These are phyloP conservation scores for Zhuliangozyma blackwelliae DNA, from an alignment of 1,139 yeast species.

Conservation along the genomic window DNA sequence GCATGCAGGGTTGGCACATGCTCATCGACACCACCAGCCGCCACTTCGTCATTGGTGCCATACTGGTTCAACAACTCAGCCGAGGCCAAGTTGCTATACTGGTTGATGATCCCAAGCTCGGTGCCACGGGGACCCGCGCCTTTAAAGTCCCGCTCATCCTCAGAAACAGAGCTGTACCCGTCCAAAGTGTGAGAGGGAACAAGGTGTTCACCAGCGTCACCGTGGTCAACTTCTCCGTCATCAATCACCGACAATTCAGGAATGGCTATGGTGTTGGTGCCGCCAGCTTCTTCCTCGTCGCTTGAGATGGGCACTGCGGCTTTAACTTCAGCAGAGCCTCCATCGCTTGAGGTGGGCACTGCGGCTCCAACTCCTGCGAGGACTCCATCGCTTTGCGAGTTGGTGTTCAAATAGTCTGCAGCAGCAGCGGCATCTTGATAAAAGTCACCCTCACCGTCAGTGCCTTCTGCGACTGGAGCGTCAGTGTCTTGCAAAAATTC, in stretches of 20 bases:
- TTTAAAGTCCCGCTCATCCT: constrained; percentile 4
- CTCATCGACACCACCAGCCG: constrained; percentile 1
- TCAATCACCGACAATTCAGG: constrained; percentile 4
- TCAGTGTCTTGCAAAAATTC: too few relatives aligned
- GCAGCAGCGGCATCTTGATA: not conserved
- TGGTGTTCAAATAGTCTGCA: constrained; percentile 1
- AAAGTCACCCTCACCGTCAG: not conserved
- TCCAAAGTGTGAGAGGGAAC: not conserved
- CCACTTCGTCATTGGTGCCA: not conserved
- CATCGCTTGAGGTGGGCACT: constrained; percentile 1
- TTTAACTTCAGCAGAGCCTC: too few relatives aligned
- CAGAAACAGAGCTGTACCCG: constrained; percentile 3
- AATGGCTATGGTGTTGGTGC: constrained; percentile 1
- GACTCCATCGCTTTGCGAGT: too few relatives aligned
- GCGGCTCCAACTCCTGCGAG: not conserved
- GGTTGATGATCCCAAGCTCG: constrained; percentile 21
- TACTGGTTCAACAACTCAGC: constrained; percentile 7
- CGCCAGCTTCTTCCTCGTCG: constrained; percentile 5
- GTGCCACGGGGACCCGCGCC: constrained; percentile 10
- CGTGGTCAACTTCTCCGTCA: constrained; percentile 2
- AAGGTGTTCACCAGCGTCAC: not conserved
- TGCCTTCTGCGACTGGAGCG: not conserved
- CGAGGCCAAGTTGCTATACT: constrained; percentile 15
- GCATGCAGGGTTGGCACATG: too few relatives aligned
- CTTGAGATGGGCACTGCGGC: constrained; percentile 2